phyloP scores from a whole-genome alignment of 129 eudicot species.

The Solidago caesia region DNA sequence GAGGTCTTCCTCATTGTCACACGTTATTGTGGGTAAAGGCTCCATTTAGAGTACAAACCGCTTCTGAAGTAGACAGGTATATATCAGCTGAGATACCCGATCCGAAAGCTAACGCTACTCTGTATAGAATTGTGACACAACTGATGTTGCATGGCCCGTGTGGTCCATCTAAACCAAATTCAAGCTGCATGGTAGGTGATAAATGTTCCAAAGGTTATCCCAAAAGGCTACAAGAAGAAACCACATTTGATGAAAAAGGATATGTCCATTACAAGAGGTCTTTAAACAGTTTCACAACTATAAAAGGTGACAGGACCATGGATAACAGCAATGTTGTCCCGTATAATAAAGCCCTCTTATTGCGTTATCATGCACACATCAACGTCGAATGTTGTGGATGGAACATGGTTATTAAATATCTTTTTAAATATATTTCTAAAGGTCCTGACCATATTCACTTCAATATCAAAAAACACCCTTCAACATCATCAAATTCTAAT shows the following conservation, averaged over 20 bases:
- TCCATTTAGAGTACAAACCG: neutral
- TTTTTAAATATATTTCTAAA: too few relatives aligned
- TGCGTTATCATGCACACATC: too few relatives aligned
- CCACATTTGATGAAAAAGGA: neutral
- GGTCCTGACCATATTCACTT: too few relatives aligned
- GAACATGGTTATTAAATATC: too few relatives aligned
- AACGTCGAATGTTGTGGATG: too few relatives aligned
- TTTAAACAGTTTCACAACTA: too few relatives aligned
- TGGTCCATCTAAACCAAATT: neutral
- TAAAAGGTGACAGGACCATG: too few relatives aligned
- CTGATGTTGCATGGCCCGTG: slow-evolving; percentile 2
- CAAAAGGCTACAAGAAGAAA: neutral
- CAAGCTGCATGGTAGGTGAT: neutral
- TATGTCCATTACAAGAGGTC: neutral
- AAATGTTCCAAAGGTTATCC: neutral
- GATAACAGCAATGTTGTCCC: too few relatives aligned
- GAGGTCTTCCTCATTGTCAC: slow-evolving; percentile 4
- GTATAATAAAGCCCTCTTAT: too few relatives aligned
- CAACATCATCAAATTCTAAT: too few relatives aligned
- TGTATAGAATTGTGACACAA: neutral
- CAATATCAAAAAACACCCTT: too few relatives aligned
- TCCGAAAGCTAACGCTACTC: neutral
- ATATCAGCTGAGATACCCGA: slow-evolving; percentile 2
- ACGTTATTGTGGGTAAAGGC: neutral
- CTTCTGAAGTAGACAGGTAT: neutral